phyloP scores from a whole-genome alignment of 1,284 basidiomycete species.

The Leccinum pallidistipes region DNA sequence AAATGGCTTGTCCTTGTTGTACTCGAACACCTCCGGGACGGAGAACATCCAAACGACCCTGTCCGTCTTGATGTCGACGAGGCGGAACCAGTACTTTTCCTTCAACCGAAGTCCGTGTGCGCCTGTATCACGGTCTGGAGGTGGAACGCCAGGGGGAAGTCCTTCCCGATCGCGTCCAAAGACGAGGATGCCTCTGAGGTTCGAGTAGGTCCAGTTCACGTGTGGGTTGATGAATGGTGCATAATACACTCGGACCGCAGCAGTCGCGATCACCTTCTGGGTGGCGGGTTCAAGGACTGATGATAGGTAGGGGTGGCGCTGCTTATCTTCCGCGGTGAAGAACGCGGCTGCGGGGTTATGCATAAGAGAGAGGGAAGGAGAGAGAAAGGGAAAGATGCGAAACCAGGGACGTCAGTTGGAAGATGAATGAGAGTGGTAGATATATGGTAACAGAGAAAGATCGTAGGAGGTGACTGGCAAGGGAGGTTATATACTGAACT shows the following conservation, averaged over 20 bases:
- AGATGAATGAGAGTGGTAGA: constrained; percentile 23
- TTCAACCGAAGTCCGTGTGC: constrained; percentile 30
- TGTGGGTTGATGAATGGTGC: constrained; percentile 46
- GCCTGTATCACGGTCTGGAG: constrained; percentile 18
- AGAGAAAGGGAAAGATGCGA: neutral
- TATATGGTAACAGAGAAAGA: constrained; percentile 17
- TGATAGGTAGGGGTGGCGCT: constrained; percentile 39
- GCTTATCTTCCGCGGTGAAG: constrained; percentile 40
- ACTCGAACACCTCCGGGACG: constrained; percentile 77
- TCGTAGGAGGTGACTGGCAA: constrained; percentile 12
- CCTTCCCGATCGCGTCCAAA: constrained; percentile 63
- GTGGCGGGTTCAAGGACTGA: constrained; percentile 37
- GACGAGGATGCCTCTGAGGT: constrained; percentile 69
- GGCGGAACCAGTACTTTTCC: constrained; percentile 66
- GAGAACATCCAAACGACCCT: constrained; percentile 90
- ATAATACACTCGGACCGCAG: constrained; percentile 51
- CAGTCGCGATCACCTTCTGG: constrained; percentile 37
- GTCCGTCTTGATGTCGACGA: constrained; percentile 69
- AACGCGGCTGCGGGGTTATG: constrained; percentile 34
- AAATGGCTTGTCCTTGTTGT: constrained; percentile 87
- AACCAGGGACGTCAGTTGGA: neutral
- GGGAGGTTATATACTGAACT: constrained; percentile 33
- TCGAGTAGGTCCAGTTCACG: constrained; percentile 69
- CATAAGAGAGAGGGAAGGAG: constrained; percentile 16
- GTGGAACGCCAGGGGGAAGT: constrained; percentile 14